A percentile compares a stretch with the other conserved stretches of the same genome.
These are phyloP conservation scores for Xylaria sp. DNA, from an alignment of 2,329 filamentous ascomycete species.

Conservation along the genomic window DNA sequence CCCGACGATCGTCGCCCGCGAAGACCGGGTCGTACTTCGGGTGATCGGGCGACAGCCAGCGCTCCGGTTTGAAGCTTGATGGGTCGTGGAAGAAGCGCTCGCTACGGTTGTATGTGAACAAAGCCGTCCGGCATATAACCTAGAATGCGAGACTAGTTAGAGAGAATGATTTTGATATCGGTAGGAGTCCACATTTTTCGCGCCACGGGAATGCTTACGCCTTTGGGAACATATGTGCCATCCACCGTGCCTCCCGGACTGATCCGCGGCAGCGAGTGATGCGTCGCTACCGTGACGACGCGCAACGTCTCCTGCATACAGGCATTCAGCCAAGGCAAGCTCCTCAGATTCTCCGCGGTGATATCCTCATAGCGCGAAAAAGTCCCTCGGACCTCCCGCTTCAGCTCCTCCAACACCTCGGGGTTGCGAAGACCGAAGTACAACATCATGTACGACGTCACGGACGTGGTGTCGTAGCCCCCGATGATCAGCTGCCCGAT, in stretches of 20 bases:
- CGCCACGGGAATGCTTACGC: conserved; percentile 35
- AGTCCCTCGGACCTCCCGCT: conserved; percentile 48
- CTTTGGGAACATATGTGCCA: conserved; percentile 40
- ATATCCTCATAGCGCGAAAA: conserved; percentile 50
- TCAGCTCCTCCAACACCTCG: not conserved
- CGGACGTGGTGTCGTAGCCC: conserved; percentile 28
- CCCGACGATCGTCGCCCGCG: conserved; percentile 26
- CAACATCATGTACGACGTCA: conserved; percentile 30
- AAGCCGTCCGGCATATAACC: conserved; percentile 30
- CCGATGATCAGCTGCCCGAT: conserved; percentile 22
- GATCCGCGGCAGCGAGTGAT: conserved; percentile 39
- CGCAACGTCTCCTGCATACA: conserved; percentile 52
- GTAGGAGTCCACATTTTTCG: not conserved
- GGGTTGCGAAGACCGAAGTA: conserved; percentile 1
- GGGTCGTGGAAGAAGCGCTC: conserved; percentile 28
- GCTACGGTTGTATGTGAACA: conserved; percentile 21
- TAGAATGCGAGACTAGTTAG: conserved; percentile 2
- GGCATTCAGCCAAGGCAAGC: conserved; percentile 49
- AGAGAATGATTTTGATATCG: not conserved
- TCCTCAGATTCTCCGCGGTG: conserved; percentile 41
- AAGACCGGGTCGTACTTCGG: conserved; percentile 21
- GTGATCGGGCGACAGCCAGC: conserved; percentile 24
- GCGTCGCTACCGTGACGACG: conserved; percentile 43
- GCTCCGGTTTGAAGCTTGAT: conserved; percentile 19
- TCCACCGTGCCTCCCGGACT: conserved; percentile 44